A percentile compares a stretch with the other conserved stretches of the same genome.
Conservation (phyloP, 768 basidiomycete species). For the Mycena filopes region DNA sequence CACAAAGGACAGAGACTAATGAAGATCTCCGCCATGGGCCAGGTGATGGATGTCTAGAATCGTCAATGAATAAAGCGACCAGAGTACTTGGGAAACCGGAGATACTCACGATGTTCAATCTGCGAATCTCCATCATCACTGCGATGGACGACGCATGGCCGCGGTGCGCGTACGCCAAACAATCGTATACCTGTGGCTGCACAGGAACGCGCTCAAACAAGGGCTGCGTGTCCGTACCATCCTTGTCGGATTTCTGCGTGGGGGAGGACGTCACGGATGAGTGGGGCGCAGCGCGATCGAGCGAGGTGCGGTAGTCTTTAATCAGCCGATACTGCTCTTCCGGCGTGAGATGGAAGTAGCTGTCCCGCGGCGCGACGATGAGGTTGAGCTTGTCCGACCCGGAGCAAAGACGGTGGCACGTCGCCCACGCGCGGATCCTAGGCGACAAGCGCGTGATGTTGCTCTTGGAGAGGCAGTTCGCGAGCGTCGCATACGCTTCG, state of each 20-base stretch:
- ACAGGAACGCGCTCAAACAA: slow-evolving; percentile 74
- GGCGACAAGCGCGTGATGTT: slow-evolving; percentile 49
- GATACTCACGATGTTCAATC: slow-evolving; percentile 67
- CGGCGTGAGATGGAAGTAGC: slow-evolving; percentile 61
- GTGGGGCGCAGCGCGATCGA: slow-evolving; percentile 40
- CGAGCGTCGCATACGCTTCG: slow-evolving; percentile 64
- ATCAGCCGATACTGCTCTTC: slow-evolving; percentile 62
- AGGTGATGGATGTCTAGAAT: slow-evolving; percentile 73
- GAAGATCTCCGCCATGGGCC: slow-evolving; percentile 81
- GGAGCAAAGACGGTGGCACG: slow-evolving; percentile 68
- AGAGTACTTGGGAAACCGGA: slow-evolving; percentile 1
- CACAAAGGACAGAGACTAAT: slow-evolving; percentile 67
- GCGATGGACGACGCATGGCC: slow-evolving; percentile 62
- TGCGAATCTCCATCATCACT: slow-evolving; percentile 66
- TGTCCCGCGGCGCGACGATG: slow-evolving; percentile 69
- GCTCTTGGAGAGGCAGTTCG: slow-evolving; percentile 58
- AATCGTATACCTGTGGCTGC: slow-evolving; percentile 74
- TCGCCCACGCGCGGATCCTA: slow-evolving; percentile 60
- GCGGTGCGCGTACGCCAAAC: slow-evolving; percentile 73
- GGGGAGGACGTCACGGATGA: slow-evolving; percentile 15
- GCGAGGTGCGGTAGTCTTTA: slow-evolving; percentile 56
- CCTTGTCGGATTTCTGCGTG: slow-evolving; percentile 30
- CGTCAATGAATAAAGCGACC: slow-evolving; percentile 13
- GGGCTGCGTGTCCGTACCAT: slow-evolving; percentile 45
- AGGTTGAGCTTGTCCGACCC: slow-evolving; percentile 70